A percentile compares a stretch with the other conserved stretches of the same genome.
phyloP scores from a whole-genome alignment of 495 filamentous ascomycete species.

The Viridothelium virens region DNA sequence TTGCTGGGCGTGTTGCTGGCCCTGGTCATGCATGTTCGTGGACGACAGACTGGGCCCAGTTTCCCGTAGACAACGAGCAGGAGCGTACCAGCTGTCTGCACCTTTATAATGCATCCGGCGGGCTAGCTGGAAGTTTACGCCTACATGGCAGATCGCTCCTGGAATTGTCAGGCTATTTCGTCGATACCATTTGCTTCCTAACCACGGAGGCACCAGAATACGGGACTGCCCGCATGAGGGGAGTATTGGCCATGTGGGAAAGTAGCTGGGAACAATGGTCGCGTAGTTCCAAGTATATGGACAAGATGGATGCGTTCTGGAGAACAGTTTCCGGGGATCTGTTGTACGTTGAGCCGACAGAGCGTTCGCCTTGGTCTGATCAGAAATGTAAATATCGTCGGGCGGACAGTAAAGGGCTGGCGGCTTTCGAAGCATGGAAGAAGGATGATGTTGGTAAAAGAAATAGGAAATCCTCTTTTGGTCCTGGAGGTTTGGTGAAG shows the following conservation, averaged over 20 bases:
- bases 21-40: not conserved
- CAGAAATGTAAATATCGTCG: not conserved
- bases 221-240: not conserved
- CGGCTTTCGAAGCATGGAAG: not conserved
- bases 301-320: not conserved
- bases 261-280: not conserved
- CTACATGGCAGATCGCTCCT: not conserved
- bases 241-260: not conserved
- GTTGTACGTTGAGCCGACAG: not conserved
- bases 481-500: not conserved
- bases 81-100: not conserved
- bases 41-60: not conserved
- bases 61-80: not conserved
- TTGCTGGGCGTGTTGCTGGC: not conserved
- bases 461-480: not conserved
- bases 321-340: not conserved
- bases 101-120: not conserved
- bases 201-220: not conserved
- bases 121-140: not conserved
- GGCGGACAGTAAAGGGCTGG: not conserved
- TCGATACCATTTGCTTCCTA: not conserved
- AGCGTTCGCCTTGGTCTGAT: not conserved
- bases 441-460: not conserved
- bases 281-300: not conserved
- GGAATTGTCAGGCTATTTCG: not conserved